Conservation (phyloP, 1,139 yeast genomes). For the Yamadazyma taylorii region DNA sequence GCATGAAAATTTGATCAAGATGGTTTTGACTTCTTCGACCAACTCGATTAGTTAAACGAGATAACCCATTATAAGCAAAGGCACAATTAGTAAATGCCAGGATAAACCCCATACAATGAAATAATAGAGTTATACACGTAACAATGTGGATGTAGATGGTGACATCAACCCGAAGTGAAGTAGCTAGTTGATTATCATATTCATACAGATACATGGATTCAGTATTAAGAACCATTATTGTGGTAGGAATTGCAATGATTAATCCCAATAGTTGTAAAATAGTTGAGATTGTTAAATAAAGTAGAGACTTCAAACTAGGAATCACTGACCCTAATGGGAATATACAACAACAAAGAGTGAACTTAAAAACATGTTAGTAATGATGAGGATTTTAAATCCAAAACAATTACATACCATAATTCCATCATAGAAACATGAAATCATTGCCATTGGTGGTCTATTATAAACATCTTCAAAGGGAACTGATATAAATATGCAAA, state of each 20-base stretch:
- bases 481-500: conserved; percentile 38
- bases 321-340: conserved; percentile 15
- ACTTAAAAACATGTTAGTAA: conserved; percentile 21
- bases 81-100: conserved; percentile 11
- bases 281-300: conserved; percentile 21
- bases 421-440: conserved; percentile 29
- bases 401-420: conserved; percentile 30
- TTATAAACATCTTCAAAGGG: conserved; percentile 46
- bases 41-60: conserved; percentile 19
- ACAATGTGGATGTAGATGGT: conserved; percentile 23
- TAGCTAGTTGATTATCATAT: conserved; percentile 16
- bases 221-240: conserved; percentile 21
- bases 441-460: conserved; percentile 32
- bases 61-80: conserved; percentile 17
- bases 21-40: conserved; percentile 16
- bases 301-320: conserved; percentile 20
- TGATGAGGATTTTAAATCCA: too few relatives aligned
- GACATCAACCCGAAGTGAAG: conserved; percentile 22
- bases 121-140: conserved; percentile 14
- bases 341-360: conserved; percentile 21
- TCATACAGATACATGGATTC: conserved; percentile 29
- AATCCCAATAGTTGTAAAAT: conserved; percentile 25
- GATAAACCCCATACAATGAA: conserved; percentile 16
- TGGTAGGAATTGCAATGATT: conserved; percentile 20
- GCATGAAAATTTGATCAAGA: not conserved